Percentiles rank a stretch among this genome's conserved stretches.
Conservation (phyloP, 805 yeast species). For the Kockiozyma suomiensis region DNA sequence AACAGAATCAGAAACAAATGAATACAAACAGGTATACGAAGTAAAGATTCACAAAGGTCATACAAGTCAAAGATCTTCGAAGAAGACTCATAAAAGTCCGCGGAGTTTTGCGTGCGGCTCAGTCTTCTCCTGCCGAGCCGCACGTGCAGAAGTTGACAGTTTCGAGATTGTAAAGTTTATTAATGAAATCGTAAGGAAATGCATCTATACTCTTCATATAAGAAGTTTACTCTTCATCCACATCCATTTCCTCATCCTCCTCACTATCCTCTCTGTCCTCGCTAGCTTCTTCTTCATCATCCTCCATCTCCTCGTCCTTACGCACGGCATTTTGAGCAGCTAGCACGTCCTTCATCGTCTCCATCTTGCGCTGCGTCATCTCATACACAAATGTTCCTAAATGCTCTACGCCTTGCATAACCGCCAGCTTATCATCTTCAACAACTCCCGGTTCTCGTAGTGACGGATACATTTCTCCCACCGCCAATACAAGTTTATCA, state of each 20-base stretch:
- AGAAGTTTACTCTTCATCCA: slow-evolving; percentile 5
- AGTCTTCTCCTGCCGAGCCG: not conserved
- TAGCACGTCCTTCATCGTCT: slow-evolving; percentile 14
- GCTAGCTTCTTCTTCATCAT: not conserved
- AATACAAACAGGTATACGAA: no score
- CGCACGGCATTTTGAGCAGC: no score
- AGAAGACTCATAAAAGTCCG: slow-evolving; percentile 4
- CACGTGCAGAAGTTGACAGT: no score
- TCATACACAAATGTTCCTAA: slow-evolving; percentile 42
- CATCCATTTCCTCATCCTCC: slow-evolving; percentile 1
- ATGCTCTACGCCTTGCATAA: slow-evolving; percentile 42
- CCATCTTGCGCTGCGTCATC: slow-evolving; percentile 38
- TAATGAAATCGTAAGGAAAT: no score
- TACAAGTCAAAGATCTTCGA: no score
- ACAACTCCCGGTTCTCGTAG: slow-evolving; percentile 15
- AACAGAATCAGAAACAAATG: no score
- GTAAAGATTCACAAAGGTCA: no score
- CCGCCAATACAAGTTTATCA: slow-evolving; percentile 37
- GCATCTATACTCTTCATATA: no score
- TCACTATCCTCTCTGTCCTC: slow-evolving; percentile 6
- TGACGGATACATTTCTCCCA: slow-evolving; percentile 41
- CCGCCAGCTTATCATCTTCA: slow-evolving; percentile 27
- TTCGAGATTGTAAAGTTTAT: no score
- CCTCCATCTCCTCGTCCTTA: slow-evolving; percentile 7
- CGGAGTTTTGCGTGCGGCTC: slow-evolving; percentile 9